phyloP scores from a whole-genome alignment of 2,329 filamentous ascomycete species.

The Fusarium abutilonis region DNA sequence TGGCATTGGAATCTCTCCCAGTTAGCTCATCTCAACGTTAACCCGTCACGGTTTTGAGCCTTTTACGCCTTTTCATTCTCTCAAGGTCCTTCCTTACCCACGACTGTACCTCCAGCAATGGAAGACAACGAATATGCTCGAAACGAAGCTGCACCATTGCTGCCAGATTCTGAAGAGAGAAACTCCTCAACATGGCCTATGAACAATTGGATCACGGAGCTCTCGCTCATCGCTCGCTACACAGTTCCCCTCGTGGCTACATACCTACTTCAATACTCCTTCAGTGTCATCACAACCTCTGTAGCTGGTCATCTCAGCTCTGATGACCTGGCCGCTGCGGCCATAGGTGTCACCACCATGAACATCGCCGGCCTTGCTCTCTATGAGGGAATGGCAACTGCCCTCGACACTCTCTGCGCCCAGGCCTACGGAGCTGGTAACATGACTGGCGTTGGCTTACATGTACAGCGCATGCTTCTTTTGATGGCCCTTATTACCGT shows the following conservation, averaged over 20 bases:
- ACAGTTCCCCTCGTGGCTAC: constrained; percentile 62
- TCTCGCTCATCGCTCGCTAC: constrained; percentile 29
- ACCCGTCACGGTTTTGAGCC: background rate
- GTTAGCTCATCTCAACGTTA: background rate
- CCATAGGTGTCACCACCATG: constrained; percentile 62
- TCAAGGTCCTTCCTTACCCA: background rate
- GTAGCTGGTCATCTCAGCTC: constrained; percentile 63
- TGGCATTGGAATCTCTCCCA: too few species aligned
- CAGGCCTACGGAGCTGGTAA: constrained; percentile 52
- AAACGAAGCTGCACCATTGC: constrained; percentile 29
- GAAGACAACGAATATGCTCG: background rate
- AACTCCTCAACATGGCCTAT: background rate
- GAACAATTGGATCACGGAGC: constrained; percentile 20
- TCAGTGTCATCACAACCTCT: constrained; percentile 61
- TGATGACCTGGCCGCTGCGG: constrained; percentile 62
- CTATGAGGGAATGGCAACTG: constrained; percentile 44
- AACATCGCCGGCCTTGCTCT: constrained; percentile 63
- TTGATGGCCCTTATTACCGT: constrained; percentile 59
- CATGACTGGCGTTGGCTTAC: constrained; percentile 59
- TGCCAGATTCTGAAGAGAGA: constrained; percentile 2
- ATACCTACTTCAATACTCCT: constrained; percentile 64
- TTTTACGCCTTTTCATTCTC: background rate
- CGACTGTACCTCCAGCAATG: constrained; percentile 14
- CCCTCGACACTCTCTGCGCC: constrained; percentile 42
- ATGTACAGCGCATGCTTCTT: constrained; percentile 63